Conservation (phyloP, 2,329 filamentous ascomycete species). For the Scedosporium dehoogii region DNA sequence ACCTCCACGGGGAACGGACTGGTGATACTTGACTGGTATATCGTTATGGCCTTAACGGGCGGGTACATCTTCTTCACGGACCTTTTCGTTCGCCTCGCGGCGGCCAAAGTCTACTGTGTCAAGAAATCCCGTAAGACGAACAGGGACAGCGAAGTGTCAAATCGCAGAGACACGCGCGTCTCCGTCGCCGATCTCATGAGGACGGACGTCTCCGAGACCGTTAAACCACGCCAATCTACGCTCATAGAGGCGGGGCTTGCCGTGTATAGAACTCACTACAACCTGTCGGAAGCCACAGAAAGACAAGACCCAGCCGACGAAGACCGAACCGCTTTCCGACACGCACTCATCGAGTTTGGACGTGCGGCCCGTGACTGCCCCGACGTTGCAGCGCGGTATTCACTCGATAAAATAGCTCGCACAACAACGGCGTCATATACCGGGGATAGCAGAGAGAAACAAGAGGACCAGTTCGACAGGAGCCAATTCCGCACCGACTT, state of each 20-base stretch:
- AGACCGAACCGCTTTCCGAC: not conserved
- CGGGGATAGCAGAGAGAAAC: not conserved
- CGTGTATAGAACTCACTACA: not conserved
- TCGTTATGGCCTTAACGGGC: not conserved
- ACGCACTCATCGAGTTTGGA: slow-evolving; percentile 1
- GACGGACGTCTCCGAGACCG: not conserved
- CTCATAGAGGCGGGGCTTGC: not conserved
- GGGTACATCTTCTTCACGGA: slow-evolving; percentile 1
- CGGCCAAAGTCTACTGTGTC: not conserved
- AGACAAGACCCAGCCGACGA: not conserved
- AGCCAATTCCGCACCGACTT: not conserved
- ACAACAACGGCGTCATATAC: not conserved
- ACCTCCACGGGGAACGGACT: slow-evolving; percentile 3
- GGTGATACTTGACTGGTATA: slow-evolving; percentile 3
- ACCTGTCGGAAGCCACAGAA: not conserved
- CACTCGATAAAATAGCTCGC: not conserved
- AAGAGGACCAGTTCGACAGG: not conserved
- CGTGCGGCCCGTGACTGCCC: not conserved
- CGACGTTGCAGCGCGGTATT: not conserved
- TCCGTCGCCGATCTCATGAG: not conserved
- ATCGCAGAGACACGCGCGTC: not conserved
- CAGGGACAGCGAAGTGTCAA: not conserved
- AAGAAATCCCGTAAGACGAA: not conserved
- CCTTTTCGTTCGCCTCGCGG: not conserved
- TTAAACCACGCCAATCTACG: not conserved